Conservation (phyloP, 164 flowering plant species). For the Aristolochia contorta region DNA sequence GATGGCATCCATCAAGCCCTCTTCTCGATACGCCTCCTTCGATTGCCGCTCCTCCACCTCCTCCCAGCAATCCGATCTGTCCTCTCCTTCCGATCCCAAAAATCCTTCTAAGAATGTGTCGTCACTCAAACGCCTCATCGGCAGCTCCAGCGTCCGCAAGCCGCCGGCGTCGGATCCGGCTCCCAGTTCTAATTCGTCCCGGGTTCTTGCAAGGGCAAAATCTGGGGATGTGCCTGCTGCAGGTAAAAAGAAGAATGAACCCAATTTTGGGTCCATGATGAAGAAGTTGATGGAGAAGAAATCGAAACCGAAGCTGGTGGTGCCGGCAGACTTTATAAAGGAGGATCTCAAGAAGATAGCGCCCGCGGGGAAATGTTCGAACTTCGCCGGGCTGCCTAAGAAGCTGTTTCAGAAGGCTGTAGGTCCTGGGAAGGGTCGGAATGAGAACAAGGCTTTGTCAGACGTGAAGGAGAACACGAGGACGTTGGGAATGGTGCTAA, state of each 20-base stretch:
- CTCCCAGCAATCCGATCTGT: slow-evolving; percentile 38
- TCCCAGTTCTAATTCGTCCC: slow-evolving; percentile 17
- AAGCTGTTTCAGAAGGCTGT: slow-evolving; percentile 59
- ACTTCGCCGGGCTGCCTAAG: slow-evolving; percentile 35
- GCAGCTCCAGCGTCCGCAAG: slow-evolving; percentile 9
- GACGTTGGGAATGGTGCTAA: slow-evolving; percentile 83
- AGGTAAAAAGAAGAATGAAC: slow-evolving; percentile 24
- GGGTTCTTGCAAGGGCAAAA: slow-evolving; percentile 28
- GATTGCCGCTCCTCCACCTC: slow-evolving; percentile 52
- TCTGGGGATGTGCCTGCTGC: slow-evolving; percentile 17
- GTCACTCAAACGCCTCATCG: slow-evolving; percentile 14
- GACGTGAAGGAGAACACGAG: slow-evolving; percentile 81
- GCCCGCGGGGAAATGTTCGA: slow-evolving; percentile 29
- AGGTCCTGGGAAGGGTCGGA: not conserved
- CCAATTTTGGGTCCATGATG: slow-evolving; percentile 44
- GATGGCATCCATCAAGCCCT: not conserved
- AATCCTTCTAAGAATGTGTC: slow-evolving; percentile 12
- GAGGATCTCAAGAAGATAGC: slow-evolving; percentile 68
- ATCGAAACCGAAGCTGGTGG: slow-evolving; percentile 18
- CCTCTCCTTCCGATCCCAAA: slow-evolving; percentile 46
- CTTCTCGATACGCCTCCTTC: slow-evolving; percentile 55
- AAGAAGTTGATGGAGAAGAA: slow-evolving; percentile 73
- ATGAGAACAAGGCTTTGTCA: slow-evolving; percentile 54
- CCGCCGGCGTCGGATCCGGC: slow-evolving; percentile 7
- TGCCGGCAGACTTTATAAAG: slow-evolving; percentile 49